phyloP scores from a whole-genome alignment of 1,284 basidiomycete genomes.

The Cutaneotrichosporon cutaneum region DNA sequence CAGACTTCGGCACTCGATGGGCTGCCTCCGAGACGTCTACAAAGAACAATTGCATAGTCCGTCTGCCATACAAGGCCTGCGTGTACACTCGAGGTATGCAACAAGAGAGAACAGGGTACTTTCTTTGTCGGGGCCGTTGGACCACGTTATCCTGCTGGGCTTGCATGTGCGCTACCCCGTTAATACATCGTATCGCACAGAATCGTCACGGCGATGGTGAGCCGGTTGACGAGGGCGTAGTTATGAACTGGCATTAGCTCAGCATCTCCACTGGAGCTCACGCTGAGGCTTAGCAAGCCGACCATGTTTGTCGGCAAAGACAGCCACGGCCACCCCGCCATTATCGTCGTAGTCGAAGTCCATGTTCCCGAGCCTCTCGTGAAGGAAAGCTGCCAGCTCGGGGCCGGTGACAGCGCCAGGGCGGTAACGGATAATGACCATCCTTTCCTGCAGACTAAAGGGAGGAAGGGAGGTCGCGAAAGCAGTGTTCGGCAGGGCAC shows the following conservation, averaged over 20 bases:
- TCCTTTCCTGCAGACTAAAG: neutral
- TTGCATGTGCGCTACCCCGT: neutral
- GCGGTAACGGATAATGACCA: neutral
- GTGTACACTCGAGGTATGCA: too few species aligned
- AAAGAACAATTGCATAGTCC: too few species aligned
- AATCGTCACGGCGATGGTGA: neutral
- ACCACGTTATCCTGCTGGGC: neutral
- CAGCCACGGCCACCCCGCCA: neutral
- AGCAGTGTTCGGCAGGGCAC: neutral
- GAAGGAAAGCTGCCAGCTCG: neutral
- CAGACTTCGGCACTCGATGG: too few species aligned
- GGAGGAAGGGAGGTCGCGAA: neutral
- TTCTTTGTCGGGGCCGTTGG: too few species aligned
- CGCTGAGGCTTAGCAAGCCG: neutral
- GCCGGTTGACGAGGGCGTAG: neutral
- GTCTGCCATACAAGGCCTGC: too few species aligned
- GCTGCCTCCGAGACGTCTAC: too few species aligned
- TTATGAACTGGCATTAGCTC: neutral
- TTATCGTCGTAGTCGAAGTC: neutral
- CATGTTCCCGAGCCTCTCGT: neutral
- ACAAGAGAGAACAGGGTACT: too few species aligned
- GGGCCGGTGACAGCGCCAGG: neutral
- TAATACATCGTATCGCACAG: neutral
- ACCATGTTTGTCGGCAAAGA: neutral
- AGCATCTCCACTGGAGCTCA: neutral